Conservation (phyloP, 1,139 yeast genomes). For the Suhomyces yuchorum region DNA sequence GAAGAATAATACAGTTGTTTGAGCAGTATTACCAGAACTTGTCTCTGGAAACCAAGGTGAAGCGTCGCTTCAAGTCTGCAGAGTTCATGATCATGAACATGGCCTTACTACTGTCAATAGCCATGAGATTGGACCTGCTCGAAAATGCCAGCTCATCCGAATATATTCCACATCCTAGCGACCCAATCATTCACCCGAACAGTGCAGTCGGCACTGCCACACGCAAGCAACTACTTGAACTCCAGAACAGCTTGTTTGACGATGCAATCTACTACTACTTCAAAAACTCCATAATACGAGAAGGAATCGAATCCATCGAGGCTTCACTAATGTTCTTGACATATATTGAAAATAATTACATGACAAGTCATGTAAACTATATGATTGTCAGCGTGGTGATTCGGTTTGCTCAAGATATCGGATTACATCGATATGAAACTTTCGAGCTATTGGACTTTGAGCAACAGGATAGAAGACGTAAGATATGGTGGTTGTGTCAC, state of each 20-base stretch:
- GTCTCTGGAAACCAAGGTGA: constrained; percentile 10
- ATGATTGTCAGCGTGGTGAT: constrained; percentile 53
- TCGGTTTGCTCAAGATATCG: constrained; percentile 64
- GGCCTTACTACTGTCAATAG: constrained; percentile 30
- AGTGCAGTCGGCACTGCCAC: background rate
- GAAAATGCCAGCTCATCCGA: background rate
- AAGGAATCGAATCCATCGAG: constrained; percentile 53
- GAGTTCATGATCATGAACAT: constrained; percentile 39
- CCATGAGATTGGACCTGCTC: constrained; percentile 23
- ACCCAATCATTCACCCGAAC: background rate
- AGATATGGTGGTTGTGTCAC: constrained; percentile 61
- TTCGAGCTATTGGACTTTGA: constrained; percentile 36
- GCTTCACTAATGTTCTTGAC: constrained; percentile 49
- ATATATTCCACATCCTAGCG: background rate
- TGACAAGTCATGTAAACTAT: constrained; percentile 46
- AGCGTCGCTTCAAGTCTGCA: constrained; percentile 24
- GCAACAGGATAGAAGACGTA: constrained; percentile 43
- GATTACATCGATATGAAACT: constrained; percentile 62
- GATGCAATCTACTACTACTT: constrained; percentile 52
- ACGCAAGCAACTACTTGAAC: constrained; percentile 6
- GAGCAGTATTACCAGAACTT: constrained; percentile 20
- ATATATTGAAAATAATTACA: constrained; percentile 47
- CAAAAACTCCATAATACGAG: constrained; percentile 48
- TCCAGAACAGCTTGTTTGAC: constrained; percentile 32
- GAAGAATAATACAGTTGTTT: constrained; percentile 16